Conservation (phyloP, 129 eudicot species). For the Saussurea involucrata region DNA sequence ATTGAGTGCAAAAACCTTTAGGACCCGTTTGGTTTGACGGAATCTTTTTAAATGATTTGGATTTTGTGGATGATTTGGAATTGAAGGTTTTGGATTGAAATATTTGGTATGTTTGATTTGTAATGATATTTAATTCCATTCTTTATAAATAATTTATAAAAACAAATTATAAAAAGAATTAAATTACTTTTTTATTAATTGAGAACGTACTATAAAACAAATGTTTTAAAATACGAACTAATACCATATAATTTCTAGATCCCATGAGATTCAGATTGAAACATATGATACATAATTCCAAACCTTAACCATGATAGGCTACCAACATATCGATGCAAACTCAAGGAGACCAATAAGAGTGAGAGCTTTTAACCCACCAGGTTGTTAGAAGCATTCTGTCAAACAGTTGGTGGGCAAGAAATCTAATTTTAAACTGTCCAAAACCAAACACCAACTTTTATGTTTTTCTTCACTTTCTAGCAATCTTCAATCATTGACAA, state of each 20-base stretch:
- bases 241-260: neutral
- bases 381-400: slow-evolving; percentile 41
- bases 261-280: neutral
- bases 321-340: neutral
- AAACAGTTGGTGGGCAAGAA: slow-evolving; percentile 15
- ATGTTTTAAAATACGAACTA: too few relatives aligned
- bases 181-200: too few relatives aligned
- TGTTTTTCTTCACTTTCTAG: slow-evolving; percentile 15
- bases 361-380: slow-evolving; percentile 36
- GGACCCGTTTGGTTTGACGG: too few relatives aligned
- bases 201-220: too few relatives aligned
- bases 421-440: neutral
- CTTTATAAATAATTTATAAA: too few relatives aligned
- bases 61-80: too few relatives aligned
- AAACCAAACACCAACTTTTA: neutral
- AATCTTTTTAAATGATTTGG: too few relatives aligned
- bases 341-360: slow-evolving; percentile 29
- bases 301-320: neutral
- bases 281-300: neutral
- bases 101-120: too few relatives aligned
- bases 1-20: neutral
- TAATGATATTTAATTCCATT: too few relatives aligned
- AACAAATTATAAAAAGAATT: too few relatives aligned
- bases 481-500: slow-evolving; percentile 8
- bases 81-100: too few relatives aligned